Evolutionary conservation across 2,329 filamentous ascomycete species (phyloP).

Genomic region (Scedosporium aurantiacum): DNA sequence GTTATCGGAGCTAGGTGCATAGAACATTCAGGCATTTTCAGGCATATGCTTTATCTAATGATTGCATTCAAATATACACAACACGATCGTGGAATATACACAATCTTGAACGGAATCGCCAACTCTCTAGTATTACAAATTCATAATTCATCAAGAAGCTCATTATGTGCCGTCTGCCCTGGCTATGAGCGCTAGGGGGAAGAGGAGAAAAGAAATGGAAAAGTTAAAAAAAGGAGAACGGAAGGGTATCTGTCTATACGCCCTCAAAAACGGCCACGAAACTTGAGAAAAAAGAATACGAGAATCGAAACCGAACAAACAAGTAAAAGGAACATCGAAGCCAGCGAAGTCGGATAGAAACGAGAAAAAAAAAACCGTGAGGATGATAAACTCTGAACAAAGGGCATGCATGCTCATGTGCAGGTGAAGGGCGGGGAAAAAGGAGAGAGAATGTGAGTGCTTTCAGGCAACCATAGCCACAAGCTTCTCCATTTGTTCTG

Average conservation of each 20-base stretch:
- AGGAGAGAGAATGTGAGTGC: not conserved
- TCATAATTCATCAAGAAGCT: not conserved
- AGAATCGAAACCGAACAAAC: not conserved
- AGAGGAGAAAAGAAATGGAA: not conserved
- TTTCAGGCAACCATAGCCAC: constrained; percentile 33
- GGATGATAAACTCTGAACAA: not conserved
- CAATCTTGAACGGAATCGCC: no score
- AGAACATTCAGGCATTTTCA: no score
- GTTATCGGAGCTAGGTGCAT: no score
- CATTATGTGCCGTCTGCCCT: not conserved
- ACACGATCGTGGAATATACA: not conserved
- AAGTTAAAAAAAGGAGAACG: not conserved
- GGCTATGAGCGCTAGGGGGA: not conserved
- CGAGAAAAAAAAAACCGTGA: not conserved
- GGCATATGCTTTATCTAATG: no score
- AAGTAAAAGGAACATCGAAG: not conserved
- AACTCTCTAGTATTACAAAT: not conserved
- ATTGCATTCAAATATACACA: not conserved
- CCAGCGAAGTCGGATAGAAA: not conserved
- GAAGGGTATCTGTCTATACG: constrained; percentile 6
- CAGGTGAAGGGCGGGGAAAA: not conserved
- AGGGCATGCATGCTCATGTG: not conserved
- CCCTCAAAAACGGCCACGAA: constrained; percentile 5
- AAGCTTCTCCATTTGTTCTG: constrained; percentile 61
- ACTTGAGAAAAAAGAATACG: not conserved